These are phyloP conservation scores for Verbascum thapsus DNA, from an alignment of 257 asterid genomes.

Conservation along the genomic window DNA sequence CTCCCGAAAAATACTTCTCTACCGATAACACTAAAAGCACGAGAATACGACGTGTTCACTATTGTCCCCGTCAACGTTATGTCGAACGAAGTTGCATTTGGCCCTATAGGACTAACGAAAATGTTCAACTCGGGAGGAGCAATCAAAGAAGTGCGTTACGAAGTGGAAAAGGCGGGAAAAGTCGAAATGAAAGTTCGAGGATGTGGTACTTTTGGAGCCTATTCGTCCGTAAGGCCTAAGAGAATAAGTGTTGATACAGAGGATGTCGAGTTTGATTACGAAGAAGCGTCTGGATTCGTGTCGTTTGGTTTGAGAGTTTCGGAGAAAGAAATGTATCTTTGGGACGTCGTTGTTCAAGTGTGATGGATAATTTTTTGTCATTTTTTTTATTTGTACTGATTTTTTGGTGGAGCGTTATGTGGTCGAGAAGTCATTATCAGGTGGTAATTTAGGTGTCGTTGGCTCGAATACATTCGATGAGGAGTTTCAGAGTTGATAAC, in stretches of 20 bases:
- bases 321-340: constrained; percentile 56
- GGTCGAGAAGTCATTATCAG: no score
- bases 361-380: constrained; percentile 20
- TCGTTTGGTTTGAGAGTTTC: constrained; percentile 44
- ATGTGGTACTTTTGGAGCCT: constrained; percentile 73
- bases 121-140: constrained; percentile 98
- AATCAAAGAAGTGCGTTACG: constrained; percentile 52
- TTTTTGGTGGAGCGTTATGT: no score
- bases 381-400: no score
- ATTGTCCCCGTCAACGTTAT: constrained; percentile 59
- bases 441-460: no score
- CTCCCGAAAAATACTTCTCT: constrained; percentile 61
- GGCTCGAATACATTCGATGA: no score
- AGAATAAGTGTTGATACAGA: constrained; percentile 50
- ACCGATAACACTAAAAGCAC: constrained; percentile 65
- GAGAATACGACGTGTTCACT: constrained; percentile 76
- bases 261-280: constrained; percentile 58
- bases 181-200: constrained; percentile 60
- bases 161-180: constrained; percentile 39
- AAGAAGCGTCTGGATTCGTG: constrained; percentile 62
- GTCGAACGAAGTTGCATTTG: constrained; percentile 50
- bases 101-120: constrained; percentile 68
- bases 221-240: constrained; percentile 63
- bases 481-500: no score
- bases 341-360: constrained; percentile 58